Percentiles rank a stretch among this genome's conserved stretches.
Evolutionary conservation across 106 monocot genomes (phyloP).

Genomic region (Platanthera zijinensis): DNA sequence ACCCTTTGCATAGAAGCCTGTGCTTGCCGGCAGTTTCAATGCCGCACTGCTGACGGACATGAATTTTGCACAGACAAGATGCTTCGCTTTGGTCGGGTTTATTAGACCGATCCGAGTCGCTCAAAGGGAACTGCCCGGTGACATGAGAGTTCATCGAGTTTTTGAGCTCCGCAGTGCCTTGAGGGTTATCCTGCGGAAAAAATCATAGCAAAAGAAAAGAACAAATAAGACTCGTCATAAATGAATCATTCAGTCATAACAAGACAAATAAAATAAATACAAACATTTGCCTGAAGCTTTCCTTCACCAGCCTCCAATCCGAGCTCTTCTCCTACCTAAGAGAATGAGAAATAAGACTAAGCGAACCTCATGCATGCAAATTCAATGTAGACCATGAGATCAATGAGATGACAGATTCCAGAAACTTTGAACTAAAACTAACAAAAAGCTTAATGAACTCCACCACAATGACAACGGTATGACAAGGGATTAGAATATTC

Average conservation of each 20-base stretch:
- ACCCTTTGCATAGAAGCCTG: conserved; percentile 67
- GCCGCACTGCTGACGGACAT: conserved; percentile 57
- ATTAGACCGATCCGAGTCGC: conserved; percentile 41
- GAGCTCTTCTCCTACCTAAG: conserved; percentile 29
- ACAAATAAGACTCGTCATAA: background rate
- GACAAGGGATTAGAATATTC: background rate
- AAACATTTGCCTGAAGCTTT: conserved; percentile 32
- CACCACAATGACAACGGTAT: background rate
- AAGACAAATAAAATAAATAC: background rate
- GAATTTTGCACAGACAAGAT: conserved; percentile 34
- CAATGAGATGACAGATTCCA: background rate
- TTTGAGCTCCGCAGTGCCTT: conserved; percentile 14
- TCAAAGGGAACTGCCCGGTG: conserved; percentile 26
- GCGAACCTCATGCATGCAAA: background rate
- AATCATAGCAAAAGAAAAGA: background rate
- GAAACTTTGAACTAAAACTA: background rate
- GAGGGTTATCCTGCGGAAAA: conserved; percentile 22
- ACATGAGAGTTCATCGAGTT: conserved; percentile 43
- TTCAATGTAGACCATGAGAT: conserved; percentile 1
- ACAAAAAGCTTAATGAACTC: background rate
- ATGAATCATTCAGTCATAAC: background rate
- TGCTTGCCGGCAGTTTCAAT: conserved; percentile 23
- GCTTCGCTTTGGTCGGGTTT: conserved; percentile 44
- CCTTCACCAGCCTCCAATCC: conserved; percentile 12
- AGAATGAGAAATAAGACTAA: conserved; percentile 1